Base-by-base conservation (phyloP, 148 eudicot genomes). In the Spergularia marina region DNA sequence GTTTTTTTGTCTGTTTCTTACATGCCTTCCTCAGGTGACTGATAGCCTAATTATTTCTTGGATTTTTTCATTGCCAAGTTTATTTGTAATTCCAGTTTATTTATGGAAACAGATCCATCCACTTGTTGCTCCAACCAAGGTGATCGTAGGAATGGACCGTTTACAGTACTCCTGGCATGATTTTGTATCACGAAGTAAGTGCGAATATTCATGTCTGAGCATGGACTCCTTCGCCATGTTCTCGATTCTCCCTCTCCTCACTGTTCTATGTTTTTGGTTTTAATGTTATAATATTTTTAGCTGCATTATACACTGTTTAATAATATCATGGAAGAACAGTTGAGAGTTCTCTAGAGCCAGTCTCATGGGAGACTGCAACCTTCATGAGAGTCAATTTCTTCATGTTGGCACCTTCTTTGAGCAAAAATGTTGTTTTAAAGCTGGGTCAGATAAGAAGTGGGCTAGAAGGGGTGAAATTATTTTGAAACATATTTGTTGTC, bases 161-260 rank as follows among this genome's bases (percentile, higher is more conserved):
- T 65, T 85, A 77, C 53, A 12, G 15, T 95, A 95, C 80, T 87
- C 97, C 20, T 95, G 99, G 99, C 99, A 95, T 86, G 98, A 92
- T 81, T 78, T 95, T 76, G 92, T 92, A 61, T 95, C 99, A 49
- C 80, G 83, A 82, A 60, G 99, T 95, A 89, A 91, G 96, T 76
- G 52, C 18, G 63, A 16, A 52, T 53, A 23, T 70, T 58, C 44
- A 18, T 65, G 55, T 36, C 52, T 73, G 25, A 68, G 13, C 20
- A 7, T 59, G 51, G 34, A 41, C 13, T 60, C 30, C 11, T 63
- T 18, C 44, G 56, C 10, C 49, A 44, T 44, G 49, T 44, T 6
- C 49, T 44, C 49, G 36, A 30, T 30, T 11, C 66, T 34, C 15
- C 14, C 66, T 62, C 21, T 47, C 70, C 53, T 41, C 30, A 44